A percentile compares a stretch with the other conserved stretches of the same genome.
Evolutionary conservation across 139 green algal genomes (phyloP).

Genomic region (Chlamydomonas asymmetrica): DNA sequence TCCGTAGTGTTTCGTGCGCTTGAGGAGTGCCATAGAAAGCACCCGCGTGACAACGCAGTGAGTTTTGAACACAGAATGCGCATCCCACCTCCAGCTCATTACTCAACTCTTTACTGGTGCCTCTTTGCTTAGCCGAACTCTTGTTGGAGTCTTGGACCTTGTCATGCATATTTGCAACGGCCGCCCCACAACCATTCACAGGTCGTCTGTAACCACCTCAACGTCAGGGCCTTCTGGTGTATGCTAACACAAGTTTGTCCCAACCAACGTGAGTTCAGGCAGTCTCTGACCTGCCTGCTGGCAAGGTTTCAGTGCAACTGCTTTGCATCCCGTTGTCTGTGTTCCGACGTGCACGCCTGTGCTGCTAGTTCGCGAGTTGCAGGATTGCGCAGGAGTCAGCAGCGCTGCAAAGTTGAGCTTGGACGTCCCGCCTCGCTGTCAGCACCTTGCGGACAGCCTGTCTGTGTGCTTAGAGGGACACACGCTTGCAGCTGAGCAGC

Average conservation of each 20-base stretch:
- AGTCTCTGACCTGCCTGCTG: not conserved
- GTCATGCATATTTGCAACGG: not conserved
- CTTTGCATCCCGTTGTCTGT: not conserved
- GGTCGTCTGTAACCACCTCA: constrained; percentile 44
- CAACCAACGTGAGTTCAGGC: constrained; percentile 30
- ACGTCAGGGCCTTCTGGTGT: constrained; percentile 48
- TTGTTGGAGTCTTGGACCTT: not conserved
- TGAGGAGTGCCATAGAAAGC: constrained; percentile 44
- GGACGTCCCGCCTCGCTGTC: constrained; percentile 22
- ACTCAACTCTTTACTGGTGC: not conserved
- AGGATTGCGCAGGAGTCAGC: constrained; percentile 55
- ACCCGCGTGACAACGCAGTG: constrained; percentile 37
- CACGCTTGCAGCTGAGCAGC: constrained; percentile 18
- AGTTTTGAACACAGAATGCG: not conserved
- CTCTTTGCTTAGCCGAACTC: not conserved
- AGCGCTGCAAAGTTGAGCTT: constrained; percentile 19
- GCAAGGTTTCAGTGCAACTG: not conserved
- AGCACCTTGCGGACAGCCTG: constrained; percentile 32
- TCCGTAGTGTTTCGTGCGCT: constrained; percentile 26
- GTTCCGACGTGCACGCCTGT: not conserved
- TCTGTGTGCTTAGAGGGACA: constrained; percentile 50
- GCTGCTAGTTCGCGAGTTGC: constrained; percentile 42
- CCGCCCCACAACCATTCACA: not conserved
- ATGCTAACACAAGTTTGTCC: constrained; percentile 48
- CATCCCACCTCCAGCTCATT: not conserved